Base-by-base conservation (phyloP, 495 filamentous ascomycete genomes). In the Hypoxylon lienhwacheense region DNA sequence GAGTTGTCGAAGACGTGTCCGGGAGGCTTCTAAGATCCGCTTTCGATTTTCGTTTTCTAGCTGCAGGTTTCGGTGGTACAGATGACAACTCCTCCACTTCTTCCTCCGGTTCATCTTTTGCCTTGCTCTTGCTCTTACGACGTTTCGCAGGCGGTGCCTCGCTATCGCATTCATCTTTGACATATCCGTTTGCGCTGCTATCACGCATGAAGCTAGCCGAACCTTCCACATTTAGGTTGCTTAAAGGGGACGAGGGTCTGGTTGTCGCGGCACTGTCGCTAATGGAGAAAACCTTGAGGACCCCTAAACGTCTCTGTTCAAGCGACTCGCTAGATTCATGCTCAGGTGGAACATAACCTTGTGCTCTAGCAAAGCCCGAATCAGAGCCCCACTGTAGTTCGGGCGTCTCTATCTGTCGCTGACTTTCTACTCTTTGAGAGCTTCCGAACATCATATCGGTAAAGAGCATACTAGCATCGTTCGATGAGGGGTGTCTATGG, bases 321-420 rank as follows among this genome's bases (percentile, higher is more conserved):
- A 80, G 68, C 14, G 79, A 72, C 47, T 83, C 80, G 28, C 73
- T 76, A n/a, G 80, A 77, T 10, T 82, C 78, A 43, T 79, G 74
- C 21, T 77, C 72, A 2, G 77, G 73, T 5, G 80, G 74, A 11
- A 81, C 66, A 58, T 82, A 89, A 12, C 75, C 77, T 56, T 81
- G 77, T 7, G 73, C 70, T 55, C 59, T 63, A 29, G 72, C 75
- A 52, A 89, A 89, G 42, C 73, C 76, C 4, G 74, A 62, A 68
- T 89, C 86, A 0, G 86, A 85, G 14, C 86, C 86, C 77, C 81
- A 89, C 12, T 79, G 80, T 19, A 86, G 63, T 20, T 77, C 70
- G 4, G 55, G 44, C 4, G 53, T 48, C 21, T 57, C 59, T 4
- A 32, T 48, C 3, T 25, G 19, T 24, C 58, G 59, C 20, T 60